phyloP scores from a whole-genome alignment of 805 yeast genomes.

The Wickerhamiella parazyma region DNA sequence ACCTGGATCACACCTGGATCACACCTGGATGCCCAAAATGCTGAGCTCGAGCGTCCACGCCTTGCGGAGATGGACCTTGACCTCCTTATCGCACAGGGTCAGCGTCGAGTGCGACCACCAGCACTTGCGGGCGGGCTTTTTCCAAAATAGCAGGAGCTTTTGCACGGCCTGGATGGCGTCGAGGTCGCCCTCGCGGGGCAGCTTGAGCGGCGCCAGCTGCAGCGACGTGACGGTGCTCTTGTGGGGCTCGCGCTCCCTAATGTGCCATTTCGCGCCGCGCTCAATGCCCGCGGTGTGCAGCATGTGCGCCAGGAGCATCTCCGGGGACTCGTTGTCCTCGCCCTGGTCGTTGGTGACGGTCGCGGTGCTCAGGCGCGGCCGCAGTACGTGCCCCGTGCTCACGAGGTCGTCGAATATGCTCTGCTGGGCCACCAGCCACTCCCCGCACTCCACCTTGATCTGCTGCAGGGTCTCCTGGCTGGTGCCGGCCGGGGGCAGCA shows the following conservation, averaged over 20 bases:
- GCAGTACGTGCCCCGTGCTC: background rate
- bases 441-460: slow-evolving; percentile 63
- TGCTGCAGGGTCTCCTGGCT: slow-evolving; percentile 48
- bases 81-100: slow-evolving; percentile 21
- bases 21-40: slow-evolving; percentile 53
- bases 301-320: slow-evolving; percentile 90
- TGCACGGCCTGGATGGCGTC: slow-evolving; percentile 26
- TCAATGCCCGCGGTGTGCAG: slow-evolving; percentile 77
- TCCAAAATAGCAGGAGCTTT: slow-evolving; percentile 82
- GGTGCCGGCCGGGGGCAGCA: slow-evolving; percentile 49
- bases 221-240: slow-evolving; percentile 79
- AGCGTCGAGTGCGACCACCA: slow-evolving; percentile 67
- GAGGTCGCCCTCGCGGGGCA: slow-evolving; percentile 12
- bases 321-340: slow-evolving; percentile 91
- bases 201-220: slow-evolving; percentile 43
- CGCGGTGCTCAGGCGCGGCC: background rate
- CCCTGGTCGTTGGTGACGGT: too few species aligned
- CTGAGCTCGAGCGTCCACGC: slow-evolving; percentile 95
- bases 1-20: background rate
- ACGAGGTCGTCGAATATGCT: slow-evolving; percentile 64
- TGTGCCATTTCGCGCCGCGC: slow-evolving; percentile 66
- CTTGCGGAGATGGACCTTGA: slow-evolving; percentile 74
- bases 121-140: slow-evolving; percentile 96
- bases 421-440: slow-evolving; percentile 40
- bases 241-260: slow-evolving; percentile 72